Percentiles rank a stretch among this genome's conserved stretches.
phyloP scores from a whole-genome alignment of 352 stramenopile genomes.

The Pythium chondricola region DNA sequence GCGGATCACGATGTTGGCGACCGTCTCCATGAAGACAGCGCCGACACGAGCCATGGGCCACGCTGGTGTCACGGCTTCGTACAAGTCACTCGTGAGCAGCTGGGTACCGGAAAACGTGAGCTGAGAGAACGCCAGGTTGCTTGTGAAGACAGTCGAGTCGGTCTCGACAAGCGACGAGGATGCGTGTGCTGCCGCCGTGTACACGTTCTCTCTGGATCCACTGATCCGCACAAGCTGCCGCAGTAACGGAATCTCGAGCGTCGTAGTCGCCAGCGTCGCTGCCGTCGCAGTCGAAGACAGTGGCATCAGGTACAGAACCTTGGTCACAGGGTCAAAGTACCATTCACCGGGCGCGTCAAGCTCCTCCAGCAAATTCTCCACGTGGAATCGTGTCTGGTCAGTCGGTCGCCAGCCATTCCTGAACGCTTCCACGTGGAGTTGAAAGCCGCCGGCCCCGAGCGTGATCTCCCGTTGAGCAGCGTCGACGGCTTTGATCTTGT shows the following conservation, averaged over 20 bases:
- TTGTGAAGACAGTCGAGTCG: conserved; percentile 23
- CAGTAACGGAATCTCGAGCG: conserved; percentile 50
- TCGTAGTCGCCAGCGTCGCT: conserved; percentile 19
- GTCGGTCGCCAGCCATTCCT: conserved; percentile 16
- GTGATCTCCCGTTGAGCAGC: conserved; percentile 15
- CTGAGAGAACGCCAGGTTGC: conserved; percentile 50
- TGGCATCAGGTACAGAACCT: conserved; percentile 56
- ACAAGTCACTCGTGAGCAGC: conserved; percentile 53
- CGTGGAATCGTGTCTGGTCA: conserved; percentile 28
- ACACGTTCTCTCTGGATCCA: conserved; percentile 50
- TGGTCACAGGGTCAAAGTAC: conserved; percentile 52
- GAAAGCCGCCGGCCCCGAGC: conserved; percentile 40
- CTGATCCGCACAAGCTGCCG: conserved; percentile 59
- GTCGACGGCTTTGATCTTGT: conserved; percentile 29
- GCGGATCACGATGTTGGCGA: conserved; percentile 34
- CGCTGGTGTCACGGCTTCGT: conserved; percentile 17
- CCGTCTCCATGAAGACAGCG: conserved; percentile 60
- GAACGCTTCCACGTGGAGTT: conserved; percentile 44
- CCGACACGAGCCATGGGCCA: conserved; percentile 59
- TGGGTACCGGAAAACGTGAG: conserved; percentile 59
- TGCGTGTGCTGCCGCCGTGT: conserved; percentile 32
- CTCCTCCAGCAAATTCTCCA: conserved; percentile 63
- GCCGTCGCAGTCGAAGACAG: conserved; percentile 19
- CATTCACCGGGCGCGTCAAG: conserved; percentile 56
- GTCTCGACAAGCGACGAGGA: conserved; percentile 38